Evolutionary conservation across 2,329 filamentous ascomycete species (phyloP).

Genomic region (Ceratocystis cacaofunesta): DNA sequence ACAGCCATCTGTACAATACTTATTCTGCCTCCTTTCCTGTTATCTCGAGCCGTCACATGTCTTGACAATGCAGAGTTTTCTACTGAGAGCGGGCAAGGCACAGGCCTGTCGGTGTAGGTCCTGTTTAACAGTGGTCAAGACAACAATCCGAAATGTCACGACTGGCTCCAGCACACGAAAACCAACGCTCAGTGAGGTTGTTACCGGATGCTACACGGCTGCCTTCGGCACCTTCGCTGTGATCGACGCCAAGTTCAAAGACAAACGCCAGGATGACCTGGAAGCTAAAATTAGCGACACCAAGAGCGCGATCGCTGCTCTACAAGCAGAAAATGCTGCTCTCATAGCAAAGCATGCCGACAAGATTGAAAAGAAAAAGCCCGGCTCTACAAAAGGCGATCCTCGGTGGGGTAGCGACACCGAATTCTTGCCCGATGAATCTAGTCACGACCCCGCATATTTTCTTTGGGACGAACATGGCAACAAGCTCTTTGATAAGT

Average conservation of each 20-base stretch:
- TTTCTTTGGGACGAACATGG: constrained; percentile 14
- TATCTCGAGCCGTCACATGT: neutral
- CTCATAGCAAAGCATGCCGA: constrained; percentile 13
- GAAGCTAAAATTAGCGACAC: constrained; percentile 34
- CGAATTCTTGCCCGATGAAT: constrained; percentile 12
- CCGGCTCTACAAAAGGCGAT: neutral
- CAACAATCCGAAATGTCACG: constrained; percentile 28
- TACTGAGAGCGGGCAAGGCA: constrained; percentile 51
- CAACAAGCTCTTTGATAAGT: constrained; percentile 11
- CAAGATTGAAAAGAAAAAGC: neutral
- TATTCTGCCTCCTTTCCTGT: neutral
- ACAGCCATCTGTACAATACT: neutral
- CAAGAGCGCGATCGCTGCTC: constrained; percentile 16
- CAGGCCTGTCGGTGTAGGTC: constrained; percentile 48
- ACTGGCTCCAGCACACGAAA: constrained; percentile 36
- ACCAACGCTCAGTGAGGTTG: constrained; percentile 36
- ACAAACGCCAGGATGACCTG: constrained; percentile 42
- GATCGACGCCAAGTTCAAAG: constrained; percentile 45
- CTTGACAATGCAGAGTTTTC: constrained; percentile 47
- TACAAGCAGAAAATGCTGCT: constrained; percentile 16
- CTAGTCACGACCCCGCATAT: constrained; percentile 15
- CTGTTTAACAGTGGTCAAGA: constrained; percentile 39
- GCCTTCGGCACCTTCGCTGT: constrained; percentile 51
- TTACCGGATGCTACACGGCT: constrained; percentile 54
- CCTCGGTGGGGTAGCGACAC: constrained; percentile 1